Evolutionary conservation across 106 monocot genomes (phyloP).

Genomic region (Agapanthus africanus): DNA sequence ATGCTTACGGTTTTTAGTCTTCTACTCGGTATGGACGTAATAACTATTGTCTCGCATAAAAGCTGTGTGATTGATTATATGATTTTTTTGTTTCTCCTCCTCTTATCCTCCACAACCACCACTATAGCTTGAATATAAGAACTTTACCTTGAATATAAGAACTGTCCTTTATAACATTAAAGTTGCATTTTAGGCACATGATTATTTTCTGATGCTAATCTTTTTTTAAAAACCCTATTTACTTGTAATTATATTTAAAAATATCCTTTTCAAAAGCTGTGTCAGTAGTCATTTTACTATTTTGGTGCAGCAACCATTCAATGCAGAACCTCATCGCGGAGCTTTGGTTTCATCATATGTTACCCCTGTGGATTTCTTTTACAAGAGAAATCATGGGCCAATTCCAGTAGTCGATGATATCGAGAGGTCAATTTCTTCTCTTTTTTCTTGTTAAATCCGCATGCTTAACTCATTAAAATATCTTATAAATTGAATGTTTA

Average conservation of each 20-base stretch:
- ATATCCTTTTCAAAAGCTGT: background rate
- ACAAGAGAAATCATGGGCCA: constrained; percentile 99
- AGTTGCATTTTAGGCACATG: background rate
- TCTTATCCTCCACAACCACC: no score
- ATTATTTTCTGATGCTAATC: background rate
- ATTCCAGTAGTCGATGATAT: constrained; percentile 84
- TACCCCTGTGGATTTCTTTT: constrained; percentile 83
- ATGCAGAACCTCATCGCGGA: constrained; percentile 81
- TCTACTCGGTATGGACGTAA: background rate
- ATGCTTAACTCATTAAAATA: background rate
- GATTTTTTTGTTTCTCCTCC: background rate
- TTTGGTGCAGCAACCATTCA: constrained; percentile 82
- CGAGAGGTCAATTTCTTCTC: constrained; percentile 32
- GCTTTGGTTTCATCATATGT: constrained; percentile 69
- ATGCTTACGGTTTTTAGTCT: background rate
- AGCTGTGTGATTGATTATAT: background rate
- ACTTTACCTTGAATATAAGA: no score
- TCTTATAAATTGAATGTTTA: background rate
- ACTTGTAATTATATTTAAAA: background rate
- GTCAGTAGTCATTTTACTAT: background rate
- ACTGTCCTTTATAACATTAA: background rate
- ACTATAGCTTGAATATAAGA: background rate
- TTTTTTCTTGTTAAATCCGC: background rate
- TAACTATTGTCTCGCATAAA: background rate
- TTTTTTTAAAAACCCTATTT: background rate